These are phyloP conservation scores for Lichtheimia ramosa DNA, from an alignment of 371 early-diverging fungal species.

Conservation along the genomic window DNA sequence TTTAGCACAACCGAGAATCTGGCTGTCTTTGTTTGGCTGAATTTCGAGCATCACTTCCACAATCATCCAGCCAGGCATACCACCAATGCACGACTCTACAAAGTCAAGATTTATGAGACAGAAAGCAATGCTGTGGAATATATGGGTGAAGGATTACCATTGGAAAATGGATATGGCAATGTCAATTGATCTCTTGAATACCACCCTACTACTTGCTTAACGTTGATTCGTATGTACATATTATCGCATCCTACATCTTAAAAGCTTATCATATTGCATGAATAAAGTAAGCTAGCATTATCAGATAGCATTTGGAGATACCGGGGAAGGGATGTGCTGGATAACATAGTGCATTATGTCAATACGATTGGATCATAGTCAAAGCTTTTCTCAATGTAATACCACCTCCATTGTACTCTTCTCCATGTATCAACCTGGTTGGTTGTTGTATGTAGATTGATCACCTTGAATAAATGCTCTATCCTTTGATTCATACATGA, in stretches of 20 bases:
- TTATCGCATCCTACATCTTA: neutral
- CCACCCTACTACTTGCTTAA: neutral
- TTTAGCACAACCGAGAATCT: conserved; percentile 87
- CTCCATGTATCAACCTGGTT: too few relatives aligned
- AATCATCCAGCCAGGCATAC: conserved; percentile 26
- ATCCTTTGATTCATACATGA: too few relatives aligned
- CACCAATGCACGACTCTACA: conserved; percentile 46
- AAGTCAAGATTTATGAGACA: conserved; percentile 74
- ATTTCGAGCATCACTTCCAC: conserved; percentile 48
- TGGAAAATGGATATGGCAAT: conserved; percentile 5
- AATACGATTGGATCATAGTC: too few relatives aligned
- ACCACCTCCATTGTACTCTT: too few relatives aligned
- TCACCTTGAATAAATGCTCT: too few relatives aligned
- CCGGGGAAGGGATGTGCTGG: too few relatives aligned
- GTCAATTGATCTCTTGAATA: neutral
- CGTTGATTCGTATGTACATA: neutral
- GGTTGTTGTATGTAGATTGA: too few relatives aligned
- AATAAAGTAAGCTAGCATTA: neutral
- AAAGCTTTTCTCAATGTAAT: too few relatives aligned
- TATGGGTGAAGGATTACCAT: conserved; percentile 60
- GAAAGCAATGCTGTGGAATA: conserved; percentile 73
- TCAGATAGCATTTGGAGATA: neutral
- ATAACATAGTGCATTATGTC: too few relatives aligned
- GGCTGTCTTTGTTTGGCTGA: conserved; percentile 82
- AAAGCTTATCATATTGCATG: too few relatives aligned